Percentiles rank a stretch among this genome's conserved stretches.
phyloP scores from a whole-genome alignment of 768 basidiomycete genomes.

The Lactifluus hygrophoroides region DNA sequence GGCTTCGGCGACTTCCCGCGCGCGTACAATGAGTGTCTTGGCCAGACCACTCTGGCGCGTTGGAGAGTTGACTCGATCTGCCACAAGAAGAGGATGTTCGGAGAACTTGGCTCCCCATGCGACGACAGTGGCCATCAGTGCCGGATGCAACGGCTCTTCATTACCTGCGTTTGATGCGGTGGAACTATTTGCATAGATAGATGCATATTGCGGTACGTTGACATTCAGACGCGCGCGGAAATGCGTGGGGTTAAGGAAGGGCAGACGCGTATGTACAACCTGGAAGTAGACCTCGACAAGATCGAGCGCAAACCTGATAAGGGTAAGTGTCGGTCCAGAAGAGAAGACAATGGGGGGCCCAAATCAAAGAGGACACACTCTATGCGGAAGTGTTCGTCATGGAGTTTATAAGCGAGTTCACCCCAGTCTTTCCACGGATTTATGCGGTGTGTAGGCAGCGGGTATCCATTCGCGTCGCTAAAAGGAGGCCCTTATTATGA shows the following conservation, averaged over 20 bases:
- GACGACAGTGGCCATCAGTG: slow-evolving; percentile 76
- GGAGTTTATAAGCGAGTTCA: slow-evolving; percentile 60
- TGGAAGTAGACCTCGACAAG: slow-evolving; percentile 94
- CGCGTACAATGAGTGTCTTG: slow-evolving; percentile 67
- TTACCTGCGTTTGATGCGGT: slow-evolving; percentile 11
- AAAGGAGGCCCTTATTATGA: not conserved
- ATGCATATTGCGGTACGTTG: slow-evolving; percentile 23
- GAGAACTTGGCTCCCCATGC: slow-evolving; percentile 94
- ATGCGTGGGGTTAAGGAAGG: slow-evolving; percentile 74
- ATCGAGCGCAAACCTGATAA: slow-evolving; percentile 75
- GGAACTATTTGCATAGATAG: slow-evolving; percentile 12
- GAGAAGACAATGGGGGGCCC: not conserved
- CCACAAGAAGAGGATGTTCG: slow-evolving; percentile 75
- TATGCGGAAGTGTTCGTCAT: slow-evolving; percentile 63
- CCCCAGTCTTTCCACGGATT: slow-evolving; percentile 63
- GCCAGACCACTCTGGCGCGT: slow-evolving; percentile 67
- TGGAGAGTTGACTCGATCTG: slow-evolving; percentile 62
- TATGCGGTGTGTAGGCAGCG: slow-evolving; percentile 15
- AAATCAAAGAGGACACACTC: slow-evolving; percentile 55
- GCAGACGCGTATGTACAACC: slow-evolving; percentile 81
- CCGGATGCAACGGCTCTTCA: slow-evolving; percentile 51
- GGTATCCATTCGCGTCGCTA: slow-evolving; percentile 6
- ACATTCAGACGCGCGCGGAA: slow-evolving; percentile 59
- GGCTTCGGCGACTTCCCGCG: slow-evolving; percentile 79
- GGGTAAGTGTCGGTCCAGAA: slow-evolving; percentile 15